A percentile compares a stretch with the other conserved stretches of the same genome.
Evolutionary conservation across 805 yeast species (phyloP).

Genomic region (Lachancea waltii): DNA sequence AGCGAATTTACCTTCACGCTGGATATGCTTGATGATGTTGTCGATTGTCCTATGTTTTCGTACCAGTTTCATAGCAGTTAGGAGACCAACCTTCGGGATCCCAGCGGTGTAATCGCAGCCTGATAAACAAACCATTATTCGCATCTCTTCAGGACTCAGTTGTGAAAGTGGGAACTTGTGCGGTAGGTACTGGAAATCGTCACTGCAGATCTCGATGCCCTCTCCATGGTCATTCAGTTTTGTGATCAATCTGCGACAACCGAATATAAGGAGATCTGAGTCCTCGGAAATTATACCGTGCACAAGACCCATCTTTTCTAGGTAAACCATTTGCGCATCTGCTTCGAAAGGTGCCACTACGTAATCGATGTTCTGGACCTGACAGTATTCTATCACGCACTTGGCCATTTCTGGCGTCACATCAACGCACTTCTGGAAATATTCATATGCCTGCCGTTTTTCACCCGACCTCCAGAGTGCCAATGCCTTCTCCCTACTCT

Average conservation of each 20-base stretch:
- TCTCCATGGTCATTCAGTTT: constrained; percentile 67
- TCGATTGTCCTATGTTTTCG: constrained; percentile 46
- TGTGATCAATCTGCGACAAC: constrained; percentile 69
- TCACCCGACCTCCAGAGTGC: constrained; percentile 48
- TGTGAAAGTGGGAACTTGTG: constrained; percentile 42
- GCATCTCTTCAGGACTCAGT: constrained; percentile 50
- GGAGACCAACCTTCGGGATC: constrained; percentile 70
- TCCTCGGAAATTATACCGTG: constrained; percentile 91
- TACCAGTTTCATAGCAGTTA: constrained; percentile 62
- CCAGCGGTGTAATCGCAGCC: constrained; percentile 97
- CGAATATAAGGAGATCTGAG: constrained; percentile 86
- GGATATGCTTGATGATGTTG: constrained; percentile 48
- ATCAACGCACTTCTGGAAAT: constrained; percentile 72
- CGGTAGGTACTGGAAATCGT: constrained; percentile 44
- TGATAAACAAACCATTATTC: constrained; percentile 77
- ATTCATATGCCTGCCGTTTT: constrained; percentile 53
- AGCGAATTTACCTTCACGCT: constrained; percentile 50
- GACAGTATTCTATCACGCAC: constrained; percentile 67
- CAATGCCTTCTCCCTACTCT: constrained; percentile 52
- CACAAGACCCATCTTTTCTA: constrained; percentile 67
- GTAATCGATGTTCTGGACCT: constrained; percentile 49
- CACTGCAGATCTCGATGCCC: constrained; percentile 62
- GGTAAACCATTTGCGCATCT: constrained; percentile 90
- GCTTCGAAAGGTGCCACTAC: constrained; percentile 98
- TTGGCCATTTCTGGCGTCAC: constrained; percentile 91